A percentile compares a stretch with the other conserved stretches of the same genome.
phyloP scores from a whole-genome alignment of 202 grass and related monocot species.

The Zizania palustris region DNA sequence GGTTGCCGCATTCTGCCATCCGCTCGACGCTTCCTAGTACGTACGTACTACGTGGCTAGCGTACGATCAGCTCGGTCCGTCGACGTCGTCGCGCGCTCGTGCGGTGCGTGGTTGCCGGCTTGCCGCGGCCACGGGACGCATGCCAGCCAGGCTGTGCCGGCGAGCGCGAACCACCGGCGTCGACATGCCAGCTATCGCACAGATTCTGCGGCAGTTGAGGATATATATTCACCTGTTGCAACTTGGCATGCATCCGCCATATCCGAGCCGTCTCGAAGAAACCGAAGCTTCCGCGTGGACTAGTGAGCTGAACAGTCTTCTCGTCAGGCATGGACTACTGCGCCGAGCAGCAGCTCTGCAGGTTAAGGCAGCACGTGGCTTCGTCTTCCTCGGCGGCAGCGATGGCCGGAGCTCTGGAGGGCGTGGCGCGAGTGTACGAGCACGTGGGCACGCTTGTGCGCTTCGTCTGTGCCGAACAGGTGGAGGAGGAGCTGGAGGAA shows the following conservation, averaged over 20 bases:
- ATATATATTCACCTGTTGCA: constrained; percentile 47
- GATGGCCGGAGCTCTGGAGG: constrained; percentile 32
- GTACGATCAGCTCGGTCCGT: not conserved
- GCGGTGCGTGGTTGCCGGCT: constrained; percentile 20
- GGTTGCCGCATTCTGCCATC: not conserved
- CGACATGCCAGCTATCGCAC: constrained; percentile 46
- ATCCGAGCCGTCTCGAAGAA: not conserved
- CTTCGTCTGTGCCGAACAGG: constrained; percentile 2
- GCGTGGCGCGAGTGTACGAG: constrained; percentile 43
- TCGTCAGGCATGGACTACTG: constrained; percentile 29
- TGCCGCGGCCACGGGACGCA: constrained; percentile 30
- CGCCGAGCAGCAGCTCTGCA: constrained; percentile 32
- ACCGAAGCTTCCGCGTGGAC: constrained; percentile 8
- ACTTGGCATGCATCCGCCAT: not conserved
- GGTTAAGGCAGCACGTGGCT: constrained; percentile 27
- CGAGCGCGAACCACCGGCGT: constrained; percentile 11
- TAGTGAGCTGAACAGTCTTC: not conserved
- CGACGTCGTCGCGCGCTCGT: constrained; percentile 23
- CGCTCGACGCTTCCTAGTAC: constrained; percentile 34
- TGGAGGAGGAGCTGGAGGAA: constrained; percentile 68
- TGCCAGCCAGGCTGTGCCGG: constrained; percentile 46
- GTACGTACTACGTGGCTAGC: not conserved
- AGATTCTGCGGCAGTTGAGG: not conserved
- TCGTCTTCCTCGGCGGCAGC: not conserved
- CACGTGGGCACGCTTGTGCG: constrained; percentile 27